phyloP scores from a whole-genome alignment of 2,329 filamentous ascomycete species.

The Calonectria honghensis region DNA sequence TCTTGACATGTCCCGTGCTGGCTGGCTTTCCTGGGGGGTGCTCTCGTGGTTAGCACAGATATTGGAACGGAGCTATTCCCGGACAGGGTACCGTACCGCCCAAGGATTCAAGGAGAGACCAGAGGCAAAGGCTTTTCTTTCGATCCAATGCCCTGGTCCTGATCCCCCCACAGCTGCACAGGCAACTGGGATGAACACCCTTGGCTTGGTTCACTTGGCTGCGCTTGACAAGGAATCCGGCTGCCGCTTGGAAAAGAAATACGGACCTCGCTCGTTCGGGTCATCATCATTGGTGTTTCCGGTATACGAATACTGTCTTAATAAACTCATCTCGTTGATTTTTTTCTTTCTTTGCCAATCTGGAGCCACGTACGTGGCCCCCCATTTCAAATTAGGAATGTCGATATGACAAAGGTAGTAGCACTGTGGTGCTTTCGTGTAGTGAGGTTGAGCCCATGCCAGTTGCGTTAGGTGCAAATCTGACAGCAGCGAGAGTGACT shows the following conservation, averaged over 20 bases:
- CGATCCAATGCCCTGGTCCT: conserved; percentile 41
- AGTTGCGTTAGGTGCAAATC: conserved; percentile 32
- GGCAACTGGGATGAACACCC: conserved; percentile 51
- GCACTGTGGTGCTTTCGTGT: conserved; percentile 32
- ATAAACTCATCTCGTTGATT: conserved; percentile 15
- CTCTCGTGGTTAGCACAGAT: conserved; percentile 45
- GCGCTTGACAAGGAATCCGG: conserved; percentile 33
- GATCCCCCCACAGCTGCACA: conserved; percentile 43
- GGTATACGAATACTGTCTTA: conserved; percentile 41
- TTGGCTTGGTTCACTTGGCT: conserved; percentile 42
- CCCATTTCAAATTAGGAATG: conserved; percentile 23
- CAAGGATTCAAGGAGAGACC: conserved; percentile 38
- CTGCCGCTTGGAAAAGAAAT: conserved; percentile 35
- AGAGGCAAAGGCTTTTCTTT: conserved; percentile 37
- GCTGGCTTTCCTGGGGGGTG: conserved; percentile 40
- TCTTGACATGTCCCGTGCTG: conserved; percentile 39
- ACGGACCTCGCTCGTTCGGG: conserved; percentile 38
- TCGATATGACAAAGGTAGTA: conserved; percentile 23
- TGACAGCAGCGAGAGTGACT: conserved; percentile 20
- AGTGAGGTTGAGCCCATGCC: conserved; percentile 18
- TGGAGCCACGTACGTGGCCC: conserved; percentile 33
- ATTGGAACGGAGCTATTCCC: conserved; percentile 45
- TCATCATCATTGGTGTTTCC: conserved; percentile 41
- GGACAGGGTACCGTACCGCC: conserved; percentile 43
- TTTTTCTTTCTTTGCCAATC: conserved; percentile 1